A percentile compares a stretch with the other conserved stretches of the same genome.
phyloP scores from a whole-genome alignment of 495 filamentous ascomycete species.

The Penicillium soppii region DNA sequence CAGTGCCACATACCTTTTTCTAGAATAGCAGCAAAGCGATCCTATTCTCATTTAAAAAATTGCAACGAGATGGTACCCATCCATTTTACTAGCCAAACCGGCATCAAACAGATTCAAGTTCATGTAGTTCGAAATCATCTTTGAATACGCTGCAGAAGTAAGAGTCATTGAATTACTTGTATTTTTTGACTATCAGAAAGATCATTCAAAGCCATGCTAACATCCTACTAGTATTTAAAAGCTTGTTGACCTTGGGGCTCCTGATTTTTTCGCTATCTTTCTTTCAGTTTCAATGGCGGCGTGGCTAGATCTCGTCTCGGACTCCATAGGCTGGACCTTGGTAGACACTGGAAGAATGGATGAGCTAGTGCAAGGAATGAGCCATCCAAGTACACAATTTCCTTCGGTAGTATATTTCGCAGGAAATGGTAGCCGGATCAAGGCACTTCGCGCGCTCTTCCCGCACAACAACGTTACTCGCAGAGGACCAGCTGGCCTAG shows the following conservation, averaged over 20 bases:
- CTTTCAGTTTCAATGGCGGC: neutral
- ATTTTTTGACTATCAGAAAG: neutral
- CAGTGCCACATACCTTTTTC: no score
- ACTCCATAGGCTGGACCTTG: constrained; percentile 5
- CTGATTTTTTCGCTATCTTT: neutral
- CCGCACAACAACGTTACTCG: constrained; percentile 19
- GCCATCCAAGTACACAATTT: constrained; percentile 10
- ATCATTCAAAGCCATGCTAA: neutral
- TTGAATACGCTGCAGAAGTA: neutral
- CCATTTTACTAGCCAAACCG: neutral
- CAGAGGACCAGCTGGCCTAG: constrained; percentile 8
- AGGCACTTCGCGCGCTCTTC: constrained; percentile 11
- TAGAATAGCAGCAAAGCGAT: no score
- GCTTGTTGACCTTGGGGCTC: neutral
- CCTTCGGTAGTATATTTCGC: constrained; percentile 13
- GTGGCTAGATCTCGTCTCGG: constrained; percentile 8
- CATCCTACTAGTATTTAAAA: neutral
- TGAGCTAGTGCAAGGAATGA: constrained; percentile 4
- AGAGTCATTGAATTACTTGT: neutral
- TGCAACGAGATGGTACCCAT: neutral
- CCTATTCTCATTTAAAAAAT: no score
- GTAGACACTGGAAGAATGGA: constrained; percentile 7
- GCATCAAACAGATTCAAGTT: neutral
- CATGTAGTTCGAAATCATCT: neutral
- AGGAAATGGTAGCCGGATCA: constrained; percentile 8